Evolutionary conservation across 2,329 filamentous ascomycete species (phyloP), one percentile per base, ranked within the genome.

Genomic region (Verticillium albo-atrum): DNA sequence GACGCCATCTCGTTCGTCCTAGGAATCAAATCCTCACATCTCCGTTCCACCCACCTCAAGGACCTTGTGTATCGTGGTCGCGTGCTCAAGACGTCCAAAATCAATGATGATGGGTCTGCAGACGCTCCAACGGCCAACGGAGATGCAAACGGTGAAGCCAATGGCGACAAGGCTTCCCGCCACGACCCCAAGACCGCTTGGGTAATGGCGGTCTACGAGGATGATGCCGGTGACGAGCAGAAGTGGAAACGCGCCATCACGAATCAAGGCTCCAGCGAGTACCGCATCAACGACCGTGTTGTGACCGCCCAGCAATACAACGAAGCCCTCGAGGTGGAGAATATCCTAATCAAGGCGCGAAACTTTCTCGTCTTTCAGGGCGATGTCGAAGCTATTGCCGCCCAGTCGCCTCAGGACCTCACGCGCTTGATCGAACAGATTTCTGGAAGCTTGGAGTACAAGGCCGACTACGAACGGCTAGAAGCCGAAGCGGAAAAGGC

Each of bases 171-270:
- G 58, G 82, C 87, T 58, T 88, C 85, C n/a, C 88, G 85, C 35
- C 85, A 87, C 64, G 94, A 99, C 68, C 95, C 95, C 1, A 95
- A 93, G 73, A 95, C 89, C 3, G 96, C 95, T 3, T 99, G 94
- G 94, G 96, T 99, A 15, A 98, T 97, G 92, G 95, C 95, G 30
- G 94, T 99, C 17, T 99, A 98, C 74, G 93, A 97, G 72, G 95
- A 99, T 70, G 95, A 99, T 72, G 92, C 92, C 2, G 94, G 92
- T 54, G 91, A 97, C 69, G 92, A 96, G 74, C 93, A 97, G 71
- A 88, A 89, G 66, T 99, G 95, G 95, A 97, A 97, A 77, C 91
- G 95, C 62, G 89, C 88, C 65, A 99, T 99, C 73, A 98, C 93
- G 4, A 91, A 84, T 66, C 83, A 88, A 63, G 95, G 95, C 54